phyloP scores from a whole-genome alignment of 2,329 filamentous ascomycete genomes.

The Ploettnerulaceae sp. region DNA sequence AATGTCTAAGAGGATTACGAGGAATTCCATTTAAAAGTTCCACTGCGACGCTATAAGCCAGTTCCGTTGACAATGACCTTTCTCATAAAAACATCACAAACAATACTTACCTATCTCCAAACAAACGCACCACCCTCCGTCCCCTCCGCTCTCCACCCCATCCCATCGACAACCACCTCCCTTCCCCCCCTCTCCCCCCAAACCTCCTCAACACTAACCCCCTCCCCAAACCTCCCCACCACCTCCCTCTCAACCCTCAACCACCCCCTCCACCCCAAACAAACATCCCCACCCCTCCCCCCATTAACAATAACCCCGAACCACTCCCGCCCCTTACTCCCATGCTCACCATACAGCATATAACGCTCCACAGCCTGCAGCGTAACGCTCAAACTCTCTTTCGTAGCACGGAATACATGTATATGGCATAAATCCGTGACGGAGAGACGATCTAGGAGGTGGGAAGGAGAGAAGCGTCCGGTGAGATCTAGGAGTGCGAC shows the following conservation, averaged over 20 bases:
- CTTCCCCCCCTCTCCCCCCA: constrained; percentile 22
- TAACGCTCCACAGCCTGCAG: constrained; percentile 28
- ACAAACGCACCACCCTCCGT: constrained; percentile 23
- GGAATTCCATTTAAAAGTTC: too few species aligned
- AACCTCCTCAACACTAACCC: constrained; percentile 31
- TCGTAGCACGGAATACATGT: constrained; percentile 27
- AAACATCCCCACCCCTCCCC: constrained; percentile 19
- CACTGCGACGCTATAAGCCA: too few species aligned
- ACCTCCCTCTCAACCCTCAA: constrained; percentile 28
- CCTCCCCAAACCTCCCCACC: constrained; percentile 21
- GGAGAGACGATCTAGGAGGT: constrained; percentile 30
- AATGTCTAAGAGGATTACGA: too few species aligned
- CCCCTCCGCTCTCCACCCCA: constrained; percentile 26
- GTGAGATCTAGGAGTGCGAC: constrained; percentile 53
- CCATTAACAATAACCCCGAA: constrained; percentile 29
- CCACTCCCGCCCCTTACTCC: constrained; percentile 29
- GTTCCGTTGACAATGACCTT: too few species aligned
- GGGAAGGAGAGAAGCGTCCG: constrained; percentile 47
- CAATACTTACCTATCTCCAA: too few species aligned
- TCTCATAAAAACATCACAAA: too few species aligned
- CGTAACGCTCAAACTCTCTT: constrained; percentile 20
- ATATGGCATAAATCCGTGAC: constrained; percentile 26
- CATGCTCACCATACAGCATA: constrained; percentile 30
- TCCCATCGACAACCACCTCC: constrained; percentile 20
- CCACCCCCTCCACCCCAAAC: constrained; percentile 32